A percentile compares a stretch with the other conserved stretches of the same genome.
Conservation (phyloP, 768 basidiomycete species). For the Auriscalpium orientale region DNA sequence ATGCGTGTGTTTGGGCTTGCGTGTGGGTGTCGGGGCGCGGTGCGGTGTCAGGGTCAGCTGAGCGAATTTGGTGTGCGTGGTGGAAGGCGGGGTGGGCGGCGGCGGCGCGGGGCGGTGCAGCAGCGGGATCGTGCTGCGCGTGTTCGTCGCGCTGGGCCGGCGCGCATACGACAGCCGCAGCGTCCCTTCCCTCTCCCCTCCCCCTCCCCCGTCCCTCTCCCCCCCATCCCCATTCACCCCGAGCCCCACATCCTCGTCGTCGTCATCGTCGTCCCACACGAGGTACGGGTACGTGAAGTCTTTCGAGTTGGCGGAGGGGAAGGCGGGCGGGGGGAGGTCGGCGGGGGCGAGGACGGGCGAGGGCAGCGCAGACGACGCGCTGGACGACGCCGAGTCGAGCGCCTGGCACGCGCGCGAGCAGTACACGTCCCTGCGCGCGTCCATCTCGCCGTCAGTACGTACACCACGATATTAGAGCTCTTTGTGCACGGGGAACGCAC, state of each 20-base stretch:
- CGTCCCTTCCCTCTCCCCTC: not conserved
- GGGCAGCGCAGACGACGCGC: constrained; percentile 15
- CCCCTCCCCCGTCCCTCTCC: not conserved
- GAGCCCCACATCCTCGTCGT: constrained; percentile 3
- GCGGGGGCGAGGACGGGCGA: constrained; percentile 15
- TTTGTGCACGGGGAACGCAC: constrained; percentile 10
- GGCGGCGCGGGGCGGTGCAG: constrained; percentile 9
- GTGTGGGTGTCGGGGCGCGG: not conserved
- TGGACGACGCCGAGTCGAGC: constrained; percentile 17
- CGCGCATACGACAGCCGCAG: constrained; percentile 14
- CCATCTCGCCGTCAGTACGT: constrained; percentile 14
- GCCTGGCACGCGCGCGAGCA: constrained; percentile 16
- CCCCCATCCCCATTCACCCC: constrained; percentile 1
- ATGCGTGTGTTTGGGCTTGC: not conserved
- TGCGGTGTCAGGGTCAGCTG: not conserved
- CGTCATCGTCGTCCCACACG: constrained; percentile 15
- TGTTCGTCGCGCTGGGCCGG: constrained; percentile 17
- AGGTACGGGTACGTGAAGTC: constrained; percentile 4
- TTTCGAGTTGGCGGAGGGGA: constrained; percentile 2
- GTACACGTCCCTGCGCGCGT: constrained; percentile 15
- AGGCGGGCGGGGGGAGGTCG: constrained; percentile 9
- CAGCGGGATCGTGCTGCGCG: constrained; percentile 15
- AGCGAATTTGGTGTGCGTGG: constrained; percentile 5
- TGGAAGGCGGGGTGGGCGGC: constrained; percentile 7
- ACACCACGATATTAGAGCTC: constrained; percentile 9